phyloP scores from a whole-genome alignment of 306 rosid genomes.

The Prinsepia uniflora region DNA sequence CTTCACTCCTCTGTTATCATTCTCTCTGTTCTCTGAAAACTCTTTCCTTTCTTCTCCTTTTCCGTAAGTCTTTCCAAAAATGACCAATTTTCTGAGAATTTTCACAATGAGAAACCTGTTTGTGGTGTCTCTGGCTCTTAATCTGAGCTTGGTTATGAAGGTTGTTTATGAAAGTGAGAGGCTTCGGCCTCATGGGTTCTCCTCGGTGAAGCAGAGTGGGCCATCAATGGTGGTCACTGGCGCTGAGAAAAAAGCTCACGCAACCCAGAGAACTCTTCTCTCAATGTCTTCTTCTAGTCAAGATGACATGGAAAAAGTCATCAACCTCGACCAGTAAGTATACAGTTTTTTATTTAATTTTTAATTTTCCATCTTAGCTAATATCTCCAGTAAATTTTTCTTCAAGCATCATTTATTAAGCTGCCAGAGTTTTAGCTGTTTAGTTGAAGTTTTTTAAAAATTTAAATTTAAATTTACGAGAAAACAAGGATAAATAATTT shows the following conservation, averaged over 20 bases:
- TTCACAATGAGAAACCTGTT: constrained; percentile 48
- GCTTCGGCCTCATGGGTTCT: constrained; percentile 9
- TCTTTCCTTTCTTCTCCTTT: constrained; percentile 15
- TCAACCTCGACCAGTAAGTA: constrained; percentile 83
- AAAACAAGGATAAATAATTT: not conserved
- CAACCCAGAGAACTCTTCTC: constrained; percentile 30
- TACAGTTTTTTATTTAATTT: not conserved
- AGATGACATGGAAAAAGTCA: constrained; percentile 35
- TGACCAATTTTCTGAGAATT: constrained; percentile 31
- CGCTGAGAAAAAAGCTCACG: constrained; percentile 2
- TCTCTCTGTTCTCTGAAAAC: not conserved
- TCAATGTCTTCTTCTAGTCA: constrained; percentile 28
- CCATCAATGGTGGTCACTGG: constrained; percentile 18
- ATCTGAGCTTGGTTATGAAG: constrained; percentile 50
- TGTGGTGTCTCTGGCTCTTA: constrained; percentile 64
- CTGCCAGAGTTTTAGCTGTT: constrained; percentile 2
- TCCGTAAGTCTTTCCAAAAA: constrained; percentile 2
- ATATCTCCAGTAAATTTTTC: constrained; percentile 14
- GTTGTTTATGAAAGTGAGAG: constrained; percentile 29
- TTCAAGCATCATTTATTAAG: constrained; percentile 11
- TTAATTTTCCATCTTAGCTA: not conserved
- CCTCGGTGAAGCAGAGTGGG: constrained; percentile 23
- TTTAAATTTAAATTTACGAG: too few species aligned
- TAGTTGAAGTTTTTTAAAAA: not conserved
- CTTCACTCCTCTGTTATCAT: not conserved